A percentile compares a stretch with the other conserved stretches of the same genome.
Conservation (phyloP, 495 filamentous ascomycete species). For the Penicillium cataractarum region DNA sequence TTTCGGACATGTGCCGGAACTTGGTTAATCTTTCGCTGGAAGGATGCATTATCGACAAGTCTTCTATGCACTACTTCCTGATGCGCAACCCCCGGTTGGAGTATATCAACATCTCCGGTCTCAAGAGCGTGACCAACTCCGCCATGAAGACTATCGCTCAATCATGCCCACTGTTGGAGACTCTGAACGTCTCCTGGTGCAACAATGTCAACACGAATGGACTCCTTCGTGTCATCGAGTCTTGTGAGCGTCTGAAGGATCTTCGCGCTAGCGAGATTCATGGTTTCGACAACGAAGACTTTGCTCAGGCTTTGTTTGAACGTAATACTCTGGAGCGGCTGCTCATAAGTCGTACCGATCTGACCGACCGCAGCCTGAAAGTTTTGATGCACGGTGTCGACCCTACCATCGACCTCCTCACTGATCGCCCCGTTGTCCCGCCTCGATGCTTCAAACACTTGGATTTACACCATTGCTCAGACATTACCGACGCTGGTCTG, state of each 20-base stretch:
- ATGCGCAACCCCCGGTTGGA: conserved; percentile 74
- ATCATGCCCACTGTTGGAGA: conserved; percentile 78
- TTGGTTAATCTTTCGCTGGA: conserved; percentile 85
- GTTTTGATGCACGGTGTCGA: conserved; percentile 73
- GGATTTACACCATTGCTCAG: conserved; percentile 77
- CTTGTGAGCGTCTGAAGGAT: conserved; percentile 74
- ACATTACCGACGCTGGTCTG: conserved; percentile 72
- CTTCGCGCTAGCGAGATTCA: conserved; percentile 80
- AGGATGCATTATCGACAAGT: conserved; percentile 82
- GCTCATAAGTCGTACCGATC: conserved; percentile 74
- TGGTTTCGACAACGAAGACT: conserved; percentile 72
- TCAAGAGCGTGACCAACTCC: conserved; percentile 77
- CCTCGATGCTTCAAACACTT: conserved; percentile 81
- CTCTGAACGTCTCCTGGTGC: conserved; percentile 92
- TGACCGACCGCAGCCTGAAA: conserved; percentile 72
- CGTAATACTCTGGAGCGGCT: conserved; percentile 81
- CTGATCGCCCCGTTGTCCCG: conserved; percentile 73
- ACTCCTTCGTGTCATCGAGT: conserved; percentile 69
- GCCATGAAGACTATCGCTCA: conserved; percentile 86
- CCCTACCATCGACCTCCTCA: conserved; percentile 77
- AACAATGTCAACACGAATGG: conserved; percentile 80
- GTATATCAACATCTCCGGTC: conserved; percentile 82
- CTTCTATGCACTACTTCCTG: conserved; percentile 78
- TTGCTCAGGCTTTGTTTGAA: conserved; percentile 72
- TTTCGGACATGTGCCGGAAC: conserved; percentile 82